These are phyloP conservation scores for Aspergillus sp. DNA, from an alignment of 2,329 filamentous ascomycete genomes.

Conservation along the genomic window DNA sequence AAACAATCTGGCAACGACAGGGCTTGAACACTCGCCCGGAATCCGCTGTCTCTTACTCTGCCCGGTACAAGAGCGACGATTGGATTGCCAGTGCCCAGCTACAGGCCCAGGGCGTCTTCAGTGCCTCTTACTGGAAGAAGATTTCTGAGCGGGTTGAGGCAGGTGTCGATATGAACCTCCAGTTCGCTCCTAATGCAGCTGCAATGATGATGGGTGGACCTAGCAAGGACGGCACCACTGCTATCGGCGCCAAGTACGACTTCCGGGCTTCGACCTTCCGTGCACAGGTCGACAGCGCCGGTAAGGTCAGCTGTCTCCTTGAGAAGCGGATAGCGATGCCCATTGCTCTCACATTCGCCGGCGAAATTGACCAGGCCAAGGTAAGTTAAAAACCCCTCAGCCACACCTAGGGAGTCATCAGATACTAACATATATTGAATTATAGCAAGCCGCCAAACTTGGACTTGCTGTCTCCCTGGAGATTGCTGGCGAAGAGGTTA, in stretches of 20 bases:
- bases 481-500: conserved; percentile 77
- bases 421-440: conserved; percentile 17
- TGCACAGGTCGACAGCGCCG: conserved; percentile 91
- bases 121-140: conserved; percentile 89
- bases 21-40: conserved; percentile 85
- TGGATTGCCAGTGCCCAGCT: conserved; percentile 93
- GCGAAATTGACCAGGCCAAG: conserved; percentile 93
- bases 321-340: conserved; percentile 95
- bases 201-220: conserved; percentile 73
- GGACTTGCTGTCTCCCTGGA: conserved; percentile 93
- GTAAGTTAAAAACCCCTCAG: conserved; percentile 57
- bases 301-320: conserved; percentile 86
- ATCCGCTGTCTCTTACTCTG: conserved; percentile 84
- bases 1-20: conserved; percentile 90
- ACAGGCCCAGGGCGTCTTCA: conserved; percentile 82
- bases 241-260: conserved; percentile 95
- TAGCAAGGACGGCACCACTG: conserved; percentile 84
- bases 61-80: conserved; percentile 84
- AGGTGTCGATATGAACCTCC: conserved; percentile 89
- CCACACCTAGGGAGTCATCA: background rate
- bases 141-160: conserved; percentile 95
- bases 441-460: conserved; percentile 88
- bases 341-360: conserved; percentile 90
- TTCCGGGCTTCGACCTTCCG: conserved; percentile 95
- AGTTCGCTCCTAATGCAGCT: conserved; percentile 66